These are phyloP conservation scores for Hypsizygus marmoreus DNA, from an alignment of 768 basidiomycete genomes.

Conservation along the genomic window DNA sequence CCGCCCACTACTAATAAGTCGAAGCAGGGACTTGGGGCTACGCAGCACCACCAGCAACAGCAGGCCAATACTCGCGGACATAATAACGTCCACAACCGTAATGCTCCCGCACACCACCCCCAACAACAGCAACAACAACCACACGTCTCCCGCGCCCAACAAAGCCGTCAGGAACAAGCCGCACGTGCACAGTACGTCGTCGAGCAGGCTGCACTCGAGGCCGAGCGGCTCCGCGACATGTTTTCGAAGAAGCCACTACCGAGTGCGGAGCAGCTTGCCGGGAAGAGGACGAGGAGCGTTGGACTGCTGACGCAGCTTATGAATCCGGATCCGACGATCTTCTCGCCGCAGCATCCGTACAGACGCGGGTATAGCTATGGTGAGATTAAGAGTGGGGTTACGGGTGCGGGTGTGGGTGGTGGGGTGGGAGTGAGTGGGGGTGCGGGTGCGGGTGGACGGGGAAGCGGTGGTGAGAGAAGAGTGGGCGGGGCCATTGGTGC, in stretches of 20 bases:
- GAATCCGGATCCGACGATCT: conserved; percentile 66
- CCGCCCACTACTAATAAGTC: not conserved
- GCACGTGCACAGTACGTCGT: conserved; percentile 29
- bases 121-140: conserved; percentile 19
- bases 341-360: conserved; percentile 63
- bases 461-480: not conserved
- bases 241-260: conserved; percentile 73
- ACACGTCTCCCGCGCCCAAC: conserved; percentile 22
- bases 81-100: no score
- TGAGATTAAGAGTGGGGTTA: conserved; percentile 40
- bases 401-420: not conserved
- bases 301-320: conserved; percentile 70
- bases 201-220: conserved; percentile 60
- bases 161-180: conserved; percentile 23
- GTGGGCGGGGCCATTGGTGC: not conserved
- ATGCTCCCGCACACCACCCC: conserved; percentile 1
- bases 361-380: conserved; percentile 49
- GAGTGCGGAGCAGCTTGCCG: conserved; percentile 54
- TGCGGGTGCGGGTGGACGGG: not conserved
- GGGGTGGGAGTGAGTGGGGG: not conserved
- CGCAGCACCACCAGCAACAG: not conserved
- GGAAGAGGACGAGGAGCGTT: conserved; percentile 36
- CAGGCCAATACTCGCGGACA: not conserved
- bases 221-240: conserved; percentile 66
- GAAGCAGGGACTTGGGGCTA: no score